Percentiles rank a stretch among this genome's conserved stretches.
phyloP scores from a whole-genome alignment of 2,329 filamentous ascomycete genomes.

The Eutypa lata region DNA sequence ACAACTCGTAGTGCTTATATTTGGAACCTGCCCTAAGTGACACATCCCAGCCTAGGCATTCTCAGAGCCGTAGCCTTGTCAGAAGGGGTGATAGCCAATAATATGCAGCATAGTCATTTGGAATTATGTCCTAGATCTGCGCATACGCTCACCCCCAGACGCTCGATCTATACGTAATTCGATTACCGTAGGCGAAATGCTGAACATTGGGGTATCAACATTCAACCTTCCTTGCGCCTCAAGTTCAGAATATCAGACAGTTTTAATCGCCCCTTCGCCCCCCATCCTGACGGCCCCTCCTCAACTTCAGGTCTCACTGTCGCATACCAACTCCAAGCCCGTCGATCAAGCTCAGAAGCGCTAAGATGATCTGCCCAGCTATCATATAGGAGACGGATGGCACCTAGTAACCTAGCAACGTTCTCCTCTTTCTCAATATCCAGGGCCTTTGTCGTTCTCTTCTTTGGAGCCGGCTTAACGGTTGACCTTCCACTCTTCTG shows the following conservation, averaged over 20 bases:
- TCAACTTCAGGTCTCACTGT: constrained; percentile 74
- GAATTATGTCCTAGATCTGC: too few species aligned
- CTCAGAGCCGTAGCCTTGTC: too few species aligned
- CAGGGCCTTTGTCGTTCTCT: constrained; percentile 48
- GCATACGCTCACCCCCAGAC: too few species aligned
- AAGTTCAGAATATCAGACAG: constrained; percentile 64
- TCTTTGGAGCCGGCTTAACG: constrained; percentile 37
- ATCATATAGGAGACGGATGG: constrained; percentile 67
- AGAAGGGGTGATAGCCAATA: too few species aligned
- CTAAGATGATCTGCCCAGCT: constrained; percentile 70
- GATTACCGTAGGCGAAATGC: neutral
- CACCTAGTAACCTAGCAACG: constrained; percentile 65
- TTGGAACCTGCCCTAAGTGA: too few species aligned
- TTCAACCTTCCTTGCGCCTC: constrained; percentile 35
- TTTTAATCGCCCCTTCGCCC: constrained; percentile 70
- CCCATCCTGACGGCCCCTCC: constrained; percentile 74
- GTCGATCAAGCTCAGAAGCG: constrained; percentile 65
- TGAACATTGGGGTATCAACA: neutral
- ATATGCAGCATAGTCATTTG: too few species aligned
- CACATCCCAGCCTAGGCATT: too few species aligned
- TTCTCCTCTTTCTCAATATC: constrained; percentile 66
- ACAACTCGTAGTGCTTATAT: too few species aligned
- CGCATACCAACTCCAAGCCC: constrained; percentile 81
- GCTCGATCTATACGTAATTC: too few species aligned
- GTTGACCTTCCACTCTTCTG: constrained; percentile 14